Percentiles rank a stretch among this genome's conserved stretches.
phyloP scores from a whole-genome alignment of 148 eudicot genomes.

The Bassia scoparia region DNA sequence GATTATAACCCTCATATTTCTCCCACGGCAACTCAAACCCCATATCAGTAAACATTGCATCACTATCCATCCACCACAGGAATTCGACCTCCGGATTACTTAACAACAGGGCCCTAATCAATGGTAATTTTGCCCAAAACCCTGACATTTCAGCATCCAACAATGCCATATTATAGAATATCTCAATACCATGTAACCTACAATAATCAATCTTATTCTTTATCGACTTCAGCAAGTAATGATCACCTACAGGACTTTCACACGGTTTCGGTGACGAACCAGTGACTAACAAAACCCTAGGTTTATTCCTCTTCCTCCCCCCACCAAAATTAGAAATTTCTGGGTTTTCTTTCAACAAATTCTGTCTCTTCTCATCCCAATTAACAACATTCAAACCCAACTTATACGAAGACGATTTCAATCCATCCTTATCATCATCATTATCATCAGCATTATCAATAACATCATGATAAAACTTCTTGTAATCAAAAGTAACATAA shows the following conservation, averaged over 20 bases:
- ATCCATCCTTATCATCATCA: not conserved
- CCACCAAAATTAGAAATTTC: constrained; percentile 12
- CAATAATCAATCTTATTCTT: constrained; percentile 42
- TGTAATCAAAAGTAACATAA: constrained; percentile 20
- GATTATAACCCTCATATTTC: constrained; percentile 42
- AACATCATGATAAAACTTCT: constrained; percentile 1
- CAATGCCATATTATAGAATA: constrained; percentile 31
- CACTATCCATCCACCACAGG: constrained; percentile 70
- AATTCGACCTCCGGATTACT: constrained; percentile 29
- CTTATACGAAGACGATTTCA: not conserved
- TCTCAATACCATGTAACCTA: constrained; percentile 35
- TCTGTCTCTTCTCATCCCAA: constrained; percentile 28
- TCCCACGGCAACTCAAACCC: constrained; percentile 56
- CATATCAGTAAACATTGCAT: constrained; percentile 68
- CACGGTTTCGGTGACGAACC: constrained; percentile 33
- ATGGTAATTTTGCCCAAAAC: constrained; percentile 29
- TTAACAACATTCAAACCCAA: constrained; percentile 13
- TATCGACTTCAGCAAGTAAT: constrained; percentile 35
- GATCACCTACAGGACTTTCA: constrained; percentile 33
- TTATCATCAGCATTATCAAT: not conserved
- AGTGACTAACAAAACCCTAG: constrained; percentile 36
- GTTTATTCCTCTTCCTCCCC: constrained; percentile 6
- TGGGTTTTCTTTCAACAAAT: constrained; percentile 21
- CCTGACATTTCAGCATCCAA: constrained; percentile 38
- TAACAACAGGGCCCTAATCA: constrained; percentile 28